Evolutionary conservation across 441 rosid species (phyloP), one percentile per base, ranked within the genome.

Genomic region (Sinapis alba): DNA sequence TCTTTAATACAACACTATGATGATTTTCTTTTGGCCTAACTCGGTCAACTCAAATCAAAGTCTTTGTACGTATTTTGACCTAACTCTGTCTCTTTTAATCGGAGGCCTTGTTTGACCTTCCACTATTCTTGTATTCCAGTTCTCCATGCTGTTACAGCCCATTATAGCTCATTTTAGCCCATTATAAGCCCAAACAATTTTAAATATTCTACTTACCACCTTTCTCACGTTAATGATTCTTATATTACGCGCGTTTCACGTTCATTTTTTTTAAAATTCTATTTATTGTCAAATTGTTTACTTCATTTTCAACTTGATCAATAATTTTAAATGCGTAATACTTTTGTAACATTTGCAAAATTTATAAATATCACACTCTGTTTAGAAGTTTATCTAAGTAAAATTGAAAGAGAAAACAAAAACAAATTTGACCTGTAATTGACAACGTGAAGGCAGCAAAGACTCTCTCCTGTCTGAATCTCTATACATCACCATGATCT

Each of bases 61-160:
- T 74, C 20, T 45, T 65, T 74, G n/a, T 30, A 65, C 36, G 59
- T 61, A 60, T 51, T 68, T 74, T 36, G 79, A 69, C 38, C 27
- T 38, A 61, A 50, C 26, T 2, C n/a, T 73, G 63, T 75, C 78
- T 47, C 28, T 1, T 53, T 53, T 30, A 0, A 54, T 38, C 24
- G 62, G n/a, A n/a, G n/a, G 63, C 69, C 27, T 15, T 61, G 32
- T 59, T 47, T 54, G 15, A 60, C 43, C 0, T 51, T 30, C 15
- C 5, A 36, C n/a, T 36, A 38, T 38, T 43, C 18, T 5, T n/a
- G 2, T 43, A 13, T 43, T 43, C 7, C 18, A 13, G 7, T 43
- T 43, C 50, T 43, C 50, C 18, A 43, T 13, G 18, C 50, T 43
- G 50, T 43, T 43, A 4, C 15, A 38, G 47, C 5, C 47, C 47